Evolutionary conservation across 2,329 filamentous ascomycete genomes (phyloP), one percentile per base, ranked within the genome.

Genomic region (Curvularia spicifera): DNA sequence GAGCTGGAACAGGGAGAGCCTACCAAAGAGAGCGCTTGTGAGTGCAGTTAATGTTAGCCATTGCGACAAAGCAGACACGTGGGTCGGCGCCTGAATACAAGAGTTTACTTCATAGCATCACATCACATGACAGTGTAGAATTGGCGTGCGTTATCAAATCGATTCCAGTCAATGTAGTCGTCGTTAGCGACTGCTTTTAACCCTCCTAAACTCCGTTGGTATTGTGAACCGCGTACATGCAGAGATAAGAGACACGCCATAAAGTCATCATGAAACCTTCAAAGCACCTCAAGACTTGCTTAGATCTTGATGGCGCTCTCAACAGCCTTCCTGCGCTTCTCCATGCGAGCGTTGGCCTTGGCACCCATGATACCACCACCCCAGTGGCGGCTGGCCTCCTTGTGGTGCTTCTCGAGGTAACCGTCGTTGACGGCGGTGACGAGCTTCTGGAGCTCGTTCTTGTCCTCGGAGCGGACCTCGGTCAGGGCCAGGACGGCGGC

Each of bases 351-450:
- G 71, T 87, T 88, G 78, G 95, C 93, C 91, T 99, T 99, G 80
- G 89, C 86, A 78, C 95, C 89, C 93, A 99, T 97, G 85, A 99
- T 97, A 83, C 96, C 96, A 87, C 95, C 95, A 85, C 96, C 95
- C 95, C 96, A 99, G 84, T 94, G 91, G 81, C 90, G 89, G 82
- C 92, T 90, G 76, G 87, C 82, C 79, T 93, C 90, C 84, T 98
- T 94, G 81, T 91, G 91, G 88, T 96, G 96, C 53, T 63, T 60
- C 83, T 96, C 93, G 76, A 91, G 83, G 88, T 96, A 99, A 72
- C 94, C 95, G 78, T 98, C 94, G 90, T 99, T 98, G 87, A 99
- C 85, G 79, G 95, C 89, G 69, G 91, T 91, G 79, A 97, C 84
- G 79, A 99, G 89, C 89, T 99, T 99, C 82, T 92, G 90, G 71